Evolutionary conservation across 2,329 filamentous ascomycete genomes (phyloP).

Genomic region (Xylariaceae sp.): DNA sequence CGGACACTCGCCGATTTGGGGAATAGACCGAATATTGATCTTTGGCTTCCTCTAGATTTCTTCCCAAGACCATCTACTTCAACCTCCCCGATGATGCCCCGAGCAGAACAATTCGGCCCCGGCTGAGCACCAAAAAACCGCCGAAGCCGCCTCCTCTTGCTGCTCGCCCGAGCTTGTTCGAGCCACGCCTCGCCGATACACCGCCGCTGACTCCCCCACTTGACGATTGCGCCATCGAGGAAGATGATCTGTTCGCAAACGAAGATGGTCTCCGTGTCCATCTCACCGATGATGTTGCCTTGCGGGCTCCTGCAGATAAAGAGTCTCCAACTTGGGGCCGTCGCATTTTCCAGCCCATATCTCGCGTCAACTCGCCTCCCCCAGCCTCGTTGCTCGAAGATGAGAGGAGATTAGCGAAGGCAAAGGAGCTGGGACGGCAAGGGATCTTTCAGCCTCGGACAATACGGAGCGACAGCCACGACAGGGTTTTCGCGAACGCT

Average conservation of each 20-base stretch:
- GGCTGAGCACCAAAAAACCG: slow-evolving; percentile 27
- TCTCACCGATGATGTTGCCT: slow-evolving; percentile 46
- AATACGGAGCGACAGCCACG: slow-evolving; percentile 60
- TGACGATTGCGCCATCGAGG: slow-evolving; percentile 36
- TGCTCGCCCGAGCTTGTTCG: slow-evolving; percentile 53
- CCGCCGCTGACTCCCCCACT: slow-evolving; percentile 56
- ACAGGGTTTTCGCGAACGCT: slow-evolving; percentile 70
- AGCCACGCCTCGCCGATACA: slow-evolving; percentile 46
- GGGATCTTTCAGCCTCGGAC: slow-evolving; percentile 56
- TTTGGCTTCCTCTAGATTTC: slow-evolving; percentile 61
- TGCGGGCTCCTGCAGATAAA: slow-evolving; percentile 68
- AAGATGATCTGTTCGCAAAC: slow-evolving; percentile 48
- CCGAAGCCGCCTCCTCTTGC: slow-evolving; percentile 30
- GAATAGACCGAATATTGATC: not conserved
- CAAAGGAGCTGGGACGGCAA: slow-evolving; percentile 54
- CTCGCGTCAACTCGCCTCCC: slow-evolving; percentile 69
- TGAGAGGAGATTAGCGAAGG: slow-evolving; percentile 55
- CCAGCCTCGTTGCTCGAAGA: slow-evolving; percentile 75
- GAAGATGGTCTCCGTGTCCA: slow-evolving; percentile 58
- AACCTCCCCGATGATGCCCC: slow-evolving; percentile 58
- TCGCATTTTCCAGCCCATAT: slow-evolving; percentile 73
- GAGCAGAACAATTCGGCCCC: slow-evolving; percentile 14
- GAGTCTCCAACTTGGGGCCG: slow-evolving; percentile 76
- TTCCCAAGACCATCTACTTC: slow-evolving; percentile 91
- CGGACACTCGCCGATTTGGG: no score